Evolutionary conservation across 2,329 filamentous ascomycete species (phyloP), one percentile per base, ranked within the genome.

Genomic region (Fusarium continuum): DNA sequence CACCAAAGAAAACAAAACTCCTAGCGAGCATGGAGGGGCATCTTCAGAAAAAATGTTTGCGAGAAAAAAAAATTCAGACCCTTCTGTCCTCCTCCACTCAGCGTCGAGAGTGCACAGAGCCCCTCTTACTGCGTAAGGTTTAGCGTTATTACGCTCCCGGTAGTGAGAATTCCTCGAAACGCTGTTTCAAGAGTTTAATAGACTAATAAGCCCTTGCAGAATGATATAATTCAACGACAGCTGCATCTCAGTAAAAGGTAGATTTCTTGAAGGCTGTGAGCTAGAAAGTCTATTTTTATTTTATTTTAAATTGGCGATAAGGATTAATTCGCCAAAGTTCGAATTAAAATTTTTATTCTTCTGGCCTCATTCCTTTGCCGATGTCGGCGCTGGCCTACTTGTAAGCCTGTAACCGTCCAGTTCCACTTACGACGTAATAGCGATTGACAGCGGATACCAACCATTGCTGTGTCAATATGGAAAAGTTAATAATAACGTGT

Each of bases 91-190:
- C 61, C 36, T 55, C 64, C 64, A 67, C 29, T 67, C 40, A 64
- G 55, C 61, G 38, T 36, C 29, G 50, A 40, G 47, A 40, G 54
- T 39, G 26, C 50, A 13, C 26, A 29, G n/a, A 72, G 64, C 73
- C 73, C 74, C 73, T 75, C 74, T 67, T 75, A 67, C 74, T 55
- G 9, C 6, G 46, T 70, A 16, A 3, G 62, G 74, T 23, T 61
- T 76, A 75, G 73, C 59, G 55, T 22, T 3, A 16, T 32, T 22
- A 16, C 26, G 17, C 14, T 54, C 13, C 7, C 19, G 14, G 10
- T 29, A 22, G 16, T 44, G 22, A 31, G 34, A 59, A 20, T 53
- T 41, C 19, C 29, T 36, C 17, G 22, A 51, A 22, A 31, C 25
- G 45, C 20, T 60, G 53, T 29, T 44, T 29, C 29, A 32, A 14